Conservation (phyloP, 129 eudicot species). For the Deinandra increscens region DNA sequence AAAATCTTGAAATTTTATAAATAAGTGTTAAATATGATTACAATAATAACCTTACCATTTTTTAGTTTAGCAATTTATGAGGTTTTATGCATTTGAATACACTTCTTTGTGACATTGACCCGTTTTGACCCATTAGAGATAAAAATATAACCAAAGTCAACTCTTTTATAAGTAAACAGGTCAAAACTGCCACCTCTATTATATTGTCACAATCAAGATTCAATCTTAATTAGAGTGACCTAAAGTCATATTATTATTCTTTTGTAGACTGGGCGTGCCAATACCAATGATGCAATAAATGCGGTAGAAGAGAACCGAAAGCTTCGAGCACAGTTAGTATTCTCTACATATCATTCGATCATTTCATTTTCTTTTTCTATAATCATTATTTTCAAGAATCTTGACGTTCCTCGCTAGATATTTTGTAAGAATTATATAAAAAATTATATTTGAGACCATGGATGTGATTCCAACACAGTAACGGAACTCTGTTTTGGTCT, state of each 20-base stretch:
- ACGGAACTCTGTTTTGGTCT: not conserved
- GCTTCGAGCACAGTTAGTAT: conserved; percentile 60
- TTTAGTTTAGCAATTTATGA: not conserved
- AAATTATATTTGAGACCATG: not conserved
- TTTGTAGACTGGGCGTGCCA: conserved; percentile 45
- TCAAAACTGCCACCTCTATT: not conserved
- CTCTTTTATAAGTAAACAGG: not conserved
- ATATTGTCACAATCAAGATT: not conserved
- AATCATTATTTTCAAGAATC: not conserved
- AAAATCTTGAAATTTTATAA: not conserved
- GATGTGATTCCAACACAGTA: not conserved
- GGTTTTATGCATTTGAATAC: not conserved
- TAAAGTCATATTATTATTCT: conserved; percentile 13
- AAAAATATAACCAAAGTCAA: not conserved
- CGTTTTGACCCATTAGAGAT: not conserved
- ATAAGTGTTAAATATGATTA: not conserved
- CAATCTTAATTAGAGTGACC: not conserved
- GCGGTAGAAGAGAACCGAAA: conserved; percentile 46
- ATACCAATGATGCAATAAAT: conserved; percentile 28
- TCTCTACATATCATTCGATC: conserved; percentile 8
- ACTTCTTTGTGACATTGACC: not conserved
- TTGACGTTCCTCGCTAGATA: not conserved
- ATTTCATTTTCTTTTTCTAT: not conserved
- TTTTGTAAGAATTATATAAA: not conserved
- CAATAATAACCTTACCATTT: not conserved